These are phyloP conservation scores for Yamadazyma mexicana DNA, from an alignment of 1,139 yeast genomes.

Conservation along the genomic window DNA sequence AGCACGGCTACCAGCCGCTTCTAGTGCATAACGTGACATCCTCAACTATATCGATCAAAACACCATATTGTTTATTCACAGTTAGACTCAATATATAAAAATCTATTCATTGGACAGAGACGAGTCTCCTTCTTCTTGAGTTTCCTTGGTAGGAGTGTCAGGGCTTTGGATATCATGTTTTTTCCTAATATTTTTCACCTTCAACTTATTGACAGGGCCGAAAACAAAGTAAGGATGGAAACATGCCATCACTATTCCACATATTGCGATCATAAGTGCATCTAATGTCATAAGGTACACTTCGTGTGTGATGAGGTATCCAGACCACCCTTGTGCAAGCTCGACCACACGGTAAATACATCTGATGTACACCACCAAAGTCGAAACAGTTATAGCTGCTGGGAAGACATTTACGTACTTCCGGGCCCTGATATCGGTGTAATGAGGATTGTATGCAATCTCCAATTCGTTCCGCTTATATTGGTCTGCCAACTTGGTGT, in stretches of 20 bases:
- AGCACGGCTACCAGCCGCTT: too few relatives aligned
- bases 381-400: conserved; percentile 48
- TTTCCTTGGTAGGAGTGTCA: not conserved
- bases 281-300: conserved; percentile 72
- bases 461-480: conserved; percentile 26
- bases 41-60: too few relatives aligned
- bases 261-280: conserved; percentile 59
- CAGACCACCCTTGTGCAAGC: conserved; percentile 72
- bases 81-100: too few relatives aligned
- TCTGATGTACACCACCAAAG: conserved; percentile 60
- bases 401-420: conserved; percentile 47
- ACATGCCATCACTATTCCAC: conserved; percentile 42
- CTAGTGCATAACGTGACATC: too few relatives aligned
- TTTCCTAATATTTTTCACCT: conserved; percentile 12
- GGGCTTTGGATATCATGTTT: not conserved
- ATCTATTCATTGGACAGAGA: too few relatives aligned
- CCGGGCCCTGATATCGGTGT: conserved; percentile 36
- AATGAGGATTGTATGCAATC: conserved; percentile 34
- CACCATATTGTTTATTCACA: too few relatives aligned
- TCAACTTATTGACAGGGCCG: conserved; percentile 28
- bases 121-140: too few relatives aligned
- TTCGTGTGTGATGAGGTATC: conserved; percentile 68
- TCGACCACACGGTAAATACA: conserved; percentile 80
- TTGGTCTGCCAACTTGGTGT: conserved; percentile 21
- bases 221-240: conserved; percentile 62